Percentiles rank a stretch among this genome's conserved stretches.
Evolutionary conservation across 75 land plant genomes (phyloP).

Genomic region (Picea sitchensis): DNA sequence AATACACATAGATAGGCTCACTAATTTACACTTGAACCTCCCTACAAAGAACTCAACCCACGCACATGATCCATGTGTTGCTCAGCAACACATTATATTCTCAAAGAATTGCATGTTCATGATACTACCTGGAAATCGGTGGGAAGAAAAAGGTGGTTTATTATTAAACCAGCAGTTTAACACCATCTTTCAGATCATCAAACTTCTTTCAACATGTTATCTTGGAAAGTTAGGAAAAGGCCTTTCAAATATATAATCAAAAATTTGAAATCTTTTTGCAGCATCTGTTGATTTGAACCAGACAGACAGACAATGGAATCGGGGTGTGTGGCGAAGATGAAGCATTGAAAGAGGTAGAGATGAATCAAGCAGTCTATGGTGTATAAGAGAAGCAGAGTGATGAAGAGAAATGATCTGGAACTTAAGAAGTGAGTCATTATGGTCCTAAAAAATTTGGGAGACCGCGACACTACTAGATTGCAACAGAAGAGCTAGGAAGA

Average conservation of each 20-base stretch:
- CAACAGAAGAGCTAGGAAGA: constrained; percentile 54
- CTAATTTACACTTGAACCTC: too few species aligned
- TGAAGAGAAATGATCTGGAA: constrained; percentile 38
- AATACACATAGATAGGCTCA: too few species aligned
- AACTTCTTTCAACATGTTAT: too few species aligned
- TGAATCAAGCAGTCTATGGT: constrained; percentile 1
- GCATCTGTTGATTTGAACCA: neutral
- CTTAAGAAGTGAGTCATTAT: constrained; percentile 52
- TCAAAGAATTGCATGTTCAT: too few species aligned
- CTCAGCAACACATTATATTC: too few species aligned
- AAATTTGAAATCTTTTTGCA: neutral
- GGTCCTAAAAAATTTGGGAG: constrained; percentile 66
- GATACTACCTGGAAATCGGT: too few species aligned
- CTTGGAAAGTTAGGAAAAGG: neutral
- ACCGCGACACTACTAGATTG: constrained; percentile 76
- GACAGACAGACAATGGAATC: neutral
- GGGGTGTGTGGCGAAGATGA: neutral
- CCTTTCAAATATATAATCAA: neutral
- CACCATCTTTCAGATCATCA: too few species aligned
- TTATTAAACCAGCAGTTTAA: too few species aligned
- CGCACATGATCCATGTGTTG: too few species aligned
- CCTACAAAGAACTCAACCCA: too few species aligned
- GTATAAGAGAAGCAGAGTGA: constrained; percentile 9
- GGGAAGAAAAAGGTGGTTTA: too few species aligned
- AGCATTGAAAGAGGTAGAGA: neutral